Evolutionary conservation across 2,329 filamentous ascomycete species (phyloP).

Genomic region (Penicillium palitans): DNA sequence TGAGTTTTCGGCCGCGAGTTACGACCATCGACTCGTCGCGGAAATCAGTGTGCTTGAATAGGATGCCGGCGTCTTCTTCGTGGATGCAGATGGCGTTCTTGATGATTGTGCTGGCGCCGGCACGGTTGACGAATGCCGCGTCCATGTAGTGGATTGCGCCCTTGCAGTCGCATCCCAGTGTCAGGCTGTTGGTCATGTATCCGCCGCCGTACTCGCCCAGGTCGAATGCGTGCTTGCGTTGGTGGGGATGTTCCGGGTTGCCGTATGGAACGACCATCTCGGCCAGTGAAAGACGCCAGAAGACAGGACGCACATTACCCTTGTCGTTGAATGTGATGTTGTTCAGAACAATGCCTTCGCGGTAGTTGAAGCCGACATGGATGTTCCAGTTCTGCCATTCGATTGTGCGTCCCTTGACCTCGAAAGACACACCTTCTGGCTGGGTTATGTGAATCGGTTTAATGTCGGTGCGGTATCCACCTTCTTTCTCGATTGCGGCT

Average conservation of each 20-base stretch:
- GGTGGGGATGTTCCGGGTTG: slow-evolving; percentile 51
- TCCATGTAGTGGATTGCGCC: slow-evolving; percentile 84
- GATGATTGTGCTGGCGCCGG: slow-evolving; percentile 74
- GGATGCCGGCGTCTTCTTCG: slow-evolving; percentile 86
- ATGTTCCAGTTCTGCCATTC: slow-evolving; percentile 94
- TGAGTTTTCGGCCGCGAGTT: slow-evolving; percentile 79
- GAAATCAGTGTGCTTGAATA: slow-evolving; percentile 96
- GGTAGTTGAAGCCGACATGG: slow-evolving; percentile 92
- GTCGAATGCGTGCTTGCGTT: slow-evolving; percentile 51
- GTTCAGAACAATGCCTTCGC: slow-evolving; percentile 85
- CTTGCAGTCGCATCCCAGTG: slow-evolving; percentile 48
- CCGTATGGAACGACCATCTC: slow-evolving; percentile 89
- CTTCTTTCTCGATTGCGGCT: slow-evolving; percentile 67
- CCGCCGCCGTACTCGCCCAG: slow-evolving; percentile 50
- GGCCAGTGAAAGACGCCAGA: slow-evolving; percentile 83
- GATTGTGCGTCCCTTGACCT: slow-evolving; percentile 69
- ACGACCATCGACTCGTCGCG: slow-evolving; percentile 84
- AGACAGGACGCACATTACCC: slow-evolving; percentile 71
- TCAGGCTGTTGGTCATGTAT: slow-evolving; percentile 52
- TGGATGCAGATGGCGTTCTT: slow-evolving; percentile 96
- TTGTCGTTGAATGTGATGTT: slow-evolving; percentile 90
- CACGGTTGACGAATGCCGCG: slow-evolving; percentile 76
- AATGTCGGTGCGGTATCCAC: slow-evolving; percentile 74
- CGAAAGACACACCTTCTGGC: slow-evolving; percentile 85
- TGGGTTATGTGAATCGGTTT: slow-evolving; percentile 89